Evolutionary conservation across 108 stramenopile genomes (phyloP).

Genomic region (Licmophora abbreviata): DNA sequence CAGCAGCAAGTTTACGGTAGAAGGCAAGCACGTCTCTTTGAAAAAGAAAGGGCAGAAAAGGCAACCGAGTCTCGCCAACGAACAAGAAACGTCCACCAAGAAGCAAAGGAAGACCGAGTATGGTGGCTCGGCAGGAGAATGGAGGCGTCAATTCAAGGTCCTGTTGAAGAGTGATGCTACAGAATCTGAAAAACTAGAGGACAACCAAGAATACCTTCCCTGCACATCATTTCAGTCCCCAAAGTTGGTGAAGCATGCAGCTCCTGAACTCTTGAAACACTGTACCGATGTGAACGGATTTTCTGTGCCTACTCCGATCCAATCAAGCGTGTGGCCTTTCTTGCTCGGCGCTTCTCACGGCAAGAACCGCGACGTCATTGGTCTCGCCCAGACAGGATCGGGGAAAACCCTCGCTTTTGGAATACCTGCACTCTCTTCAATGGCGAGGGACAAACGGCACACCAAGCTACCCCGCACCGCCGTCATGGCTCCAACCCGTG

Average conservation of each 20-base stretch:
- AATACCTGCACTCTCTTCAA: slow-evolving; percentile 81
- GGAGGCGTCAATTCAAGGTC: slow-evolving; percentile 79
- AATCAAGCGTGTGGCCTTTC: slow-evolving; percentile 95
- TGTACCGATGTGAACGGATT: slow-evolving; percentile 79
- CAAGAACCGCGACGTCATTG: slow-evolving; percentile 71
- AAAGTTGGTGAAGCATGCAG: slow-evolving; percentile 39
- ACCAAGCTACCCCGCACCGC: slow-evolving; percentile 96
- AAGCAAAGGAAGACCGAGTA: slow-evolving; percentile 5
- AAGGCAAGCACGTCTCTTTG: slow-evolving; percentile 54
- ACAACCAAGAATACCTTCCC: slow-evolving; percentile 43
- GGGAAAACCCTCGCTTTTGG: slow-evolving; percentile 97
- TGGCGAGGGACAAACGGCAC: too few relatives aligned
- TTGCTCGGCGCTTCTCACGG: slow-evolving; percentile 17
- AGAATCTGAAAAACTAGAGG: slow-evolving; percentile 24
- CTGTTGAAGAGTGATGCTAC: slow-evolving; percentile 59
- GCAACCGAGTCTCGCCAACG: slow-evolving; percentile 5
- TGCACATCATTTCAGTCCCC: slow-evolving; percentile 51
- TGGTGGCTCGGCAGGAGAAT: slow-evolving; percentile 27
- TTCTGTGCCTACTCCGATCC: slow-evolving; percentile 88
- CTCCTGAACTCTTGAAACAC: slow-evolving; percentile 42
- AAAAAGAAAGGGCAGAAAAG: slow-evolving; percentile 24
- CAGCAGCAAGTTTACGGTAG: slow-evolving; percentile 48
- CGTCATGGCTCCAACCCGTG: slow-evolving; percentile 95
- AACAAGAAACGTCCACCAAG: slow-evolving; percentile 3
- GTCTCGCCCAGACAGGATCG: slow-evolving; percentile 96